Base-by-base conservation (phyloP, 1,139 yeast genomes). In the Suhomyces panamericanus region DNA sequence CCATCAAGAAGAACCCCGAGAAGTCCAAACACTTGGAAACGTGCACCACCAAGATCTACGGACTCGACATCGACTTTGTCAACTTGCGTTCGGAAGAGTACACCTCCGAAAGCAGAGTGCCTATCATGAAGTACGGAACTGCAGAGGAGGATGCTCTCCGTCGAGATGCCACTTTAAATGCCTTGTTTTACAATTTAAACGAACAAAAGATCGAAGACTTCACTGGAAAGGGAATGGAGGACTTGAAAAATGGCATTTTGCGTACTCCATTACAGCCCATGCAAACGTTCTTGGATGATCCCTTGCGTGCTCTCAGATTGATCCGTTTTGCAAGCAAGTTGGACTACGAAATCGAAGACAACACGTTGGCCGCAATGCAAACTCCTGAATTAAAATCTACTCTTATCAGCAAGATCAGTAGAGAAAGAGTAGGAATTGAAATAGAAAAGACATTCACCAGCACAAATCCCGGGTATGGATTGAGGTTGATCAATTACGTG, bases 21-120 rank as follows among this genome's bases (percentile, higher is more conserved):
- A 91, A 91, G 63, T 87, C 96, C 1, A 95, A 93, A 66, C 99
- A 93, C 67, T 69, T 93, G 54, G 99, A 95, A 59, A 95, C 99
- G 0, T 95, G 98, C 35, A 93, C 98, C 7, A 90, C 97, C 2
- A 85, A 82, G 57, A 66, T 93, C 16, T 87, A 78, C 60, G 95
- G 84, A 0, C 64, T 85, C 24, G 96, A 89, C 56, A 80, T 93
- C 41, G 99, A 93, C 66, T 89, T 93, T 63, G 99, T 95, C 42
- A 93, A 93, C 62, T 70, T 93, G 51, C 71, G 99, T 51, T 83
- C 86, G 34, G 99, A 95, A 59, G 86, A 81, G 57, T 95, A 93
- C 59, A 82, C 95, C 0, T 79, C 75, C 17, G 85, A 84, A 37
- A 86, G 96, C 48, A 69, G 99, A 44, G 89, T 93, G 16, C 99